A percentile compares a stretch with the other conserved stretches of the same genome.
Evolutionary conservation across 2,329 filamentous ascomycete species (phyloP).

Genomic region (Fusarium sp.): DNA sequence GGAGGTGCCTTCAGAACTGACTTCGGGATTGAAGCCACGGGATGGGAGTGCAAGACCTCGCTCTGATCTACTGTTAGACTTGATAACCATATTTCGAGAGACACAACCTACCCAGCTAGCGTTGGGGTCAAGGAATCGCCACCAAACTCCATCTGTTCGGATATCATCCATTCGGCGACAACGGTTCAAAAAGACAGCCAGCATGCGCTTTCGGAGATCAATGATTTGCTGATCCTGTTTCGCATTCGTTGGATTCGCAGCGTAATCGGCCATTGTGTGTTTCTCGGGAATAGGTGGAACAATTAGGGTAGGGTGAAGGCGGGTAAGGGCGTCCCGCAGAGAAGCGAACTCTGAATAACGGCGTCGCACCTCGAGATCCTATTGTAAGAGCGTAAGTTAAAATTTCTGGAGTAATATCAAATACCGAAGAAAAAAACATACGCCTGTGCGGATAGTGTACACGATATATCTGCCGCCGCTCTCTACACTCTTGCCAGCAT

Average conservation of each 20-base stretch:
- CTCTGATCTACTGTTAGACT: constrained; percentile 68
- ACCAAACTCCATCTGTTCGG: constrained; percentile 94
- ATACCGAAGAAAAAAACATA: constrained; percentile 61
- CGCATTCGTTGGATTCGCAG: constrained; percentile 96
- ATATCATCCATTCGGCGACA: constrained; percentile 95
- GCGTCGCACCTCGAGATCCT: constrained; percentile 96
- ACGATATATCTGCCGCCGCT: constrained; percentile 95
- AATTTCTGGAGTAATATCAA: neutral
- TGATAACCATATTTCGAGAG: neutral
- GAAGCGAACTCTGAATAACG: constrained; percentile 98
- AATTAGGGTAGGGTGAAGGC: constrained; percentile 93
- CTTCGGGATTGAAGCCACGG: constrained; percentile 92
- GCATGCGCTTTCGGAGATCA: constrained; percentile 95
- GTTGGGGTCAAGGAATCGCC: constrained; percentile 97
- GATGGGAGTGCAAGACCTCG: constrained; percentile 94
- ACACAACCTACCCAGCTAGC: constrained; percentile 87
- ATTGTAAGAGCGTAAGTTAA: constrained; percentile 15
- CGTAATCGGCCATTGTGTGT: constrained; percentile 98
- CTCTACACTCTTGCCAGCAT: constrained; percentile 95
- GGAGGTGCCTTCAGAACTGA: constrained; percentile 96
- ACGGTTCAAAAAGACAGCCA: constrained; percentile 94
- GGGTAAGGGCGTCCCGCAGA: constrained; percentile 87
- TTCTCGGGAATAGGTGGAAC: constrained; percentile 99
- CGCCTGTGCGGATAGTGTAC: constrained; percentile 95
- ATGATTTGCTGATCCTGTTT: constrained; percentile 99